Base-by-base conservation (phyloP, 2,329 filamentous ascomycete species). In the Verticillium nonalfalfae region DNA sequence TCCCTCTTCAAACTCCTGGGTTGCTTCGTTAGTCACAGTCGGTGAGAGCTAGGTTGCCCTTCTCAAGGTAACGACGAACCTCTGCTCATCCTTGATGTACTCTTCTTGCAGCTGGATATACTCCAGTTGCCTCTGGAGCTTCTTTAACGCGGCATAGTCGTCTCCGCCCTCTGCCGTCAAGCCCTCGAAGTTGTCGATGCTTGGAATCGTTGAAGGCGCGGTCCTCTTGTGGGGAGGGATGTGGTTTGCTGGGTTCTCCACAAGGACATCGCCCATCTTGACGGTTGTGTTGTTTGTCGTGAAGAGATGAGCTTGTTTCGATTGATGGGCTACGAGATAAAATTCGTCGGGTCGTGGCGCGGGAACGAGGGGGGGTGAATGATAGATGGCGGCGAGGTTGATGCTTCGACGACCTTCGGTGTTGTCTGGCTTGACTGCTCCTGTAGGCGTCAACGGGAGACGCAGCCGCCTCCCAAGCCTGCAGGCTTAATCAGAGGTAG, bases 61-160 rank as follows among this genome's bases (percentile, higher is more conserved):
- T 38, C 18, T 10, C 11, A 10, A 4, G 7, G 54, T 26, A 5
- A 14, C 10, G 54, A 63, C 74, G 60, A 78, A 90, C 90, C 91
- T 89, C 81, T 99, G 95, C 83, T 99, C 95, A 86, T 99, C 95
- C 81, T 99, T 99, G 87, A 99, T 99, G 78, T 99, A 99, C 76
- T 99, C 95, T 79, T 99, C 95, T 80, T 99, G 95, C 70, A 99
- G 85, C 78, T 97, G 92, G 75, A 98, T 97, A 69, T 85, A 98
- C 88, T 99, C 95, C 69, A 98, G 81, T 81, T 98, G 93, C 74
- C 94, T 85, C 78, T 99, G 94, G 66, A 98, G 86, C 81, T 96
- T 95, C 84, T 99, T 99, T 76, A 98, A 84, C 50, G 89, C 93
- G 59, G 91, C 92, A 76, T 99, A 99, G 75, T 98, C 94, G 75